Percentiles rank a stretch among this genome's conserved stretches.
phyloP scores from a whole-genome alignment of 768 basidiomycete species.

The Mycena leptocephala region DNA sequence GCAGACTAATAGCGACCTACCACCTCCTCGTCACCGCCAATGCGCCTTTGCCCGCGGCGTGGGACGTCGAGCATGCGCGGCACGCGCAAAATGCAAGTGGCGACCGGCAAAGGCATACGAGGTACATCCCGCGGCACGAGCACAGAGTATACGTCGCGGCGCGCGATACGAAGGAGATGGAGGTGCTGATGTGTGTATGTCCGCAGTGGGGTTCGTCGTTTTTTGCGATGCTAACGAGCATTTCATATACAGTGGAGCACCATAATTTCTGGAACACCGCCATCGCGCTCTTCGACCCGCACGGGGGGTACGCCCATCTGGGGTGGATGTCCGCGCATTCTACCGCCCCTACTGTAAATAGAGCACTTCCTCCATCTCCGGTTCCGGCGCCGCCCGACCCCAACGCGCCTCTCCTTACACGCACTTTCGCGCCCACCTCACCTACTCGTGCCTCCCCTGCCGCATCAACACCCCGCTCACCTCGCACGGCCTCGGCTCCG shows the following conservation, averaged over 20 bases:
- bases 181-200: slow-evolving; percentile 23
- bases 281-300: slow-evolving; percentile 18
- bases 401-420: slow-evolving; percentile 57
- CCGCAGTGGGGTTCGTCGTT: slow-evolving; percentile 23
- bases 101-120: too few species aligned
- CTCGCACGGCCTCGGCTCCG: slow-evolving; percentile 65
- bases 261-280: slow-evolving; percentile 19
- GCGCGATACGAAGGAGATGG: slow-evolving; percentile 18
- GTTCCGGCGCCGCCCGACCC: neutral
- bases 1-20: slow-evolving; percentile 24
- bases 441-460: slow-evolving; percentile 75
- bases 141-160: slow-evolving; percentile 1
- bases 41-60: neutral
- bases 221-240: neutral
- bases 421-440: slow-evolving; percentile 75
- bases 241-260: slow-evolving; percentile 6
- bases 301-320: neutral
- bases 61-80: neutral
- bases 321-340: neutral
- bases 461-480: slow-evolving; percentile 75
- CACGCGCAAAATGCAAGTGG: neutral
- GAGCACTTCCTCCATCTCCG: too few species aligned
- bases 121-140: neutral
- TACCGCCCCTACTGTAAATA: too few species aligned
- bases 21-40: neutral